Base-by-base conservation (phyloP, 2,329 filamentous ascomycete genomes). In the Paraconiothyrium brasiliense region DNA sequence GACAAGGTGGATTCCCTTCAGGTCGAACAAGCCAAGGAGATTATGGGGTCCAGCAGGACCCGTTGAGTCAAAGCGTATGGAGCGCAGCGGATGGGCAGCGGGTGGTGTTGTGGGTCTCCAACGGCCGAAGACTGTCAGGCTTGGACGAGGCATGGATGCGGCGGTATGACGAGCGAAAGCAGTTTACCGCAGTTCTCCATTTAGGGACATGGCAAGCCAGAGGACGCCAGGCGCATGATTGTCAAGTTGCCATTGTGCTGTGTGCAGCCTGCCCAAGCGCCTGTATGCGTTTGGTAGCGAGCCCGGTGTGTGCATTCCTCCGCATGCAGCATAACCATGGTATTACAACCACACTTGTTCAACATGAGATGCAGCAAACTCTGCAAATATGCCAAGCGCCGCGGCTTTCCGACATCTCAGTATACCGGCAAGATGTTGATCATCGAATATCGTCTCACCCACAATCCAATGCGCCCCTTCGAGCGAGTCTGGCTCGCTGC, bases 41-140 rank as follows among this genome's bases (percentile, higher is more conserved):
- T 47, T 64, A 16, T 64, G 61, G 61, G 61, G 61, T 39, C 61
- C 61, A 13, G 30, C 58, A 10, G 61, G 61, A 16, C 61, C 61
- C 10, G 39, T 64, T 30, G 35, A 41, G 11, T 34, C 46, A 9
- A 58, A 48, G n/a, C 20, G 37, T 14, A 9, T 47, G 22, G 37
- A 37, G 20, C 41, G 32, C 11, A 20, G 35, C 13, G 48, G 58
- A 9, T 55, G 54, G 54, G 30, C 47, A 35, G 50, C 54, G 30
- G 51, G 54, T 30, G 50, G 59, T 30, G 50, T 41, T 11, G 27
- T 54, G 13, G 60, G 57, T 2, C 14, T 58, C 13, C 58, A 63
- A 39, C 50, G 61, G 37, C 61, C 58, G 30, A 41, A 63, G 61
- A 54, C 41, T 47, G 57, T 57, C 22, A 54, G 57, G 49, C 22